Conservation (phyloP, 345 rosid genomes). For the Rhizophora mangle region DNA sequence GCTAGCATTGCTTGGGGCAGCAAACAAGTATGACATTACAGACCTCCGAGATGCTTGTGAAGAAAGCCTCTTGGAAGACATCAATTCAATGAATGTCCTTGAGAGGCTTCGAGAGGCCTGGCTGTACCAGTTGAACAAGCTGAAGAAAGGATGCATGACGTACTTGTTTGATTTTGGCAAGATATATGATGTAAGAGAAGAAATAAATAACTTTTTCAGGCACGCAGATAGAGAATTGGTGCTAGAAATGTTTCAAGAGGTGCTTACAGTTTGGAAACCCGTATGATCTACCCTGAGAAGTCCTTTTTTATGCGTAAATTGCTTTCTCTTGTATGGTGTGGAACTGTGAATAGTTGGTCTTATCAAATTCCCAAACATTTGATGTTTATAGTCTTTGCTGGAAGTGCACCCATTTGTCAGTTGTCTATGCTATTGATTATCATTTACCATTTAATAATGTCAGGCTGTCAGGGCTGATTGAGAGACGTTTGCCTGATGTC, state of each 20-base stretch:
- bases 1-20: conserved; percentile 65
- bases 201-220: conserved; percentile 66
- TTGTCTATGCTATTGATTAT: too few species aligned
- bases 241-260: conserved; percentile 91
- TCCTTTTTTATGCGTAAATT: background rate
- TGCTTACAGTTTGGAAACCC: conserved; percentile 75
- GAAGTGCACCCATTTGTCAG: too few species aligned
- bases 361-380: background rate
- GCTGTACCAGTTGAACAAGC: conserved; percentile 76
- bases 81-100: conserved; percentile 71
- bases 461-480: too few species aligned
- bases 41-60: conserved; percentile 79
- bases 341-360: background rate
- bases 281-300: conserved; percentile 20
- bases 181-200: conserved; percentile 77
- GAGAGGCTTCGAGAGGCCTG: conserved; percentile 91
- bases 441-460: too few species aligned
- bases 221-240: conserved; percentile 77
- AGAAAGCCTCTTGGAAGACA: conserved; percentile 86
- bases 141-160: conserved; percentile 80
- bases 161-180: conserved; percentile 89
- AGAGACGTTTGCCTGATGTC: too few species aligned
- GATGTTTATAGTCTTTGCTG: too few species aligned
- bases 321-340: background rate
- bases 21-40: conserved; percentile 75